Evolutionary conservation across 2,329 filamentous ascomycete species (phyloP).

Genomic region (Fusarium udum): DNA sequence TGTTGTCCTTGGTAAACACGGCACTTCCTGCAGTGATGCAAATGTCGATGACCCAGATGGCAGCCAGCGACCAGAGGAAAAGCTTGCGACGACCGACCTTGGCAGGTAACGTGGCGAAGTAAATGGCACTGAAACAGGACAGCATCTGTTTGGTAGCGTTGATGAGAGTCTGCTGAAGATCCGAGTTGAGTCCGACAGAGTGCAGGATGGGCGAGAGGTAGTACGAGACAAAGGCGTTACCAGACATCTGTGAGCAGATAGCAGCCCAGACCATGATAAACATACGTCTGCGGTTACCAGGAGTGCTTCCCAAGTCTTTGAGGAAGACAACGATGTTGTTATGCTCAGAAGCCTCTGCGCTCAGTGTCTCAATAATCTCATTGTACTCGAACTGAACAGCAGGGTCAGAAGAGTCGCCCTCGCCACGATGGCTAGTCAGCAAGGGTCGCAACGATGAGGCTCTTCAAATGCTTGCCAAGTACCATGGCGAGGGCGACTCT

Average conservation of each 20-base stretch:
- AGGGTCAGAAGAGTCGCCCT: neutral
- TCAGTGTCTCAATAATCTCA: neutral
- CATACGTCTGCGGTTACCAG: neutral
- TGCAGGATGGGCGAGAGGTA: neutral
- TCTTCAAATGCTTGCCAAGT: neutral
- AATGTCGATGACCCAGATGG: neutral
- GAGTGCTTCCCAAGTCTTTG: neutral
- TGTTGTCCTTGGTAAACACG: neutral
- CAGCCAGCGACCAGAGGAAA: neutral
- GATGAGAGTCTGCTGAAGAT: slow-evolving; percentile 1
- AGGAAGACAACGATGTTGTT: neutral
- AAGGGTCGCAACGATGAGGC: neutral
- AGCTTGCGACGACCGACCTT: neutral
- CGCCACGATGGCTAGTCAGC: neutral
- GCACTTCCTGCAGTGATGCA: slow-evolving; percentile 3
- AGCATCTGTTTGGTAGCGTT: slow-evolving; percentile 5
- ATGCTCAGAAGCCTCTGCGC: neutral
- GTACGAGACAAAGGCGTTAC: neutral
- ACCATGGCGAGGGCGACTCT: neutral
- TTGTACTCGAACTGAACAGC: neutral
- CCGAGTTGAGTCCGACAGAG: neutral
- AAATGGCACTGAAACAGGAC: neutral
- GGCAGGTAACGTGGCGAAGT: neutral
- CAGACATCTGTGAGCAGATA: neutral
- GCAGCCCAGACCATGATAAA: neutral